Base-by-base conservation (phyloP, 225 moss, liverwort and hornwort genomes). In the Anthoceros angustus region DNA sequence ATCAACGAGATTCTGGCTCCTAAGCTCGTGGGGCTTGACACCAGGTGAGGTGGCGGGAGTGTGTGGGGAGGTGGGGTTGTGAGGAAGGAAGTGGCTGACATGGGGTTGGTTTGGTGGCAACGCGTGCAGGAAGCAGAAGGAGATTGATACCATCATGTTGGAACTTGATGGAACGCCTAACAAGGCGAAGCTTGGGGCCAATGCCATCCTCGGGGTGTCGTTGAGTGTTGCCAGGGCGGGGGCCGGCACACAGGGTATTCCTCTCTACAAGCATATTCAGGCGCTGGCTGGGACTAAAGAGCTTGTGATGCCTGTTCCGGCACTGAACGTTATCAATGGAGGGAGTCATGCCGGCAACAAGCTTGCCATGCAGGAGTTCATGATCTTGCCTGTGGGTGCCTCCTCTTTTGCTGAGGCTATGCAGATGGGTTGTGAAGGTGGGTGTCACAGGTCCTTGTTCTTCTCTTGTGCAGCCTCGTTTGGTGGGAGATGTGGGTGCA, bases 381-480 rank as follows among this genome's bases (percentile, higher is more conserved):
- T 82, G 82, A 77, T 82, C 68, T 72, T 82, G 26, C 82, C 82
- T 4, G 77, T 79, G 11, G 82, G 82, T 61, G 82, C 82, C 0
- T 74, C 71, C 23, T 74, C 76, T 10, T 82, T 82, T 60, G 63
- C 76, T 0, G 82, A 82, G 63, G 82, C 94, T 38, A 90, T 95
- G 88, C 86, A 82, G 49, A 95, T 95, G 90, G 94, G 94, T 39
- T 86, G 88, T 71, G 94, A 95, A 88, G 88, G 88, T 88, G 77
- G 4, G 69, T 43, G 24, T 25, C 41, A 16, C 39, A 64, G 8
- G 39, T 64, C 7, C 25, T 8, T 38, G 21, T 23, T 15, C n/a
- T n/a, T n/a, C n/a, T n/a, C n/a, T n/a, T n/a, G n/a, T n/a, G n/a
- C 7, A 7, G 55, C 16, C 6, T 18, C 7, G 20, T 42, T n/a